Base-by-base conservation (phyloP, 2,329 filamentous ascomycete genomes). In the Xylariaceae sp. region DNA sequence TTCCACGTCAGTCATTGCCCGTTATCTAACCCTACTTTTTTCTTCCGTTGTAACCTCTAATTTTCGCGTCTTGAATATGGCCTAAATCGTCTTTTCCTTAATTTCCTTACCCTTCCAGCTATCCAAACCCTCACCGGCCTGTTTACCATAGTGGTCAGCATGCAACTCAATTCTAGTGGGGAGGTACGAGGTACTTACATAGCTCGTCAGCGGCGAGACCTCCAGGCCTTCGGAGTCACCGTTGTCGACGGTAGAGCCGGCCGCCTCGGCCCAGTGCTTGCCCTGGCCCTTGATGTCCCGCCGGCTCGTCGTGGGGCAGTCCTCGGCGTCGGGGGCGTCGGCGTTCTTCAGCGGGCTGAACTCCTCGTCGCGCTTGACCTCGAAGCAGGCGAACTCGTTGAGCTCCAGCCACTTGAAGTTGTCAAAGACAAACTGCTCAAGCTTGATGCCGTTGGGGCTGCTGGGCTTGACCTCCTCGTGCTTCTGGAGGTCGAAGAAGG, bases 381-480 rank as follows among this genome's bases (percentile, higher is more conserved):
- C 92, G 66, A 96, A 82, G 62, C 81, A 94, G 16, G 89, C 92
- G 55, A 98, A 98, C 65, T 93, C 88, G 46, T 80, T 73, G 44
- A 98, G 77, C 13, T 80, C 67, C 33, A 94, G 70, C 69, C 90
- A 75, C 40, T 90, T 89, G 72, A 98, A 98, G 55, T 94, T 92
- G 58, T 98, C 92, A 57, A 98, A 98, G 40, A 98, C 89, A 52
- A 96, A 98, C 64, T 96, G 92, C 72, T 98, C 92, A 24, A 98
- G 77, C 72, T 98, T 98, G 74, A 98, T 89, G 47, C 92, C 92
- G 56, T 98, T 98, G 45, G 92, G 87, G 67, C 88, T 92, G 13
- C 38, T 22, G 19, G 45, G 37, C 59, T 88, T 80, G 73, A 94
- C 69, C 1, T 77, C 76, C 59, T 86, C 80, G 43, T 88, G 89